These are phyloP conservation scores for Phytophthora tubulina DNA, from an alignment of 352 stramenopile species.

Conservation along the genomic window DNA sequence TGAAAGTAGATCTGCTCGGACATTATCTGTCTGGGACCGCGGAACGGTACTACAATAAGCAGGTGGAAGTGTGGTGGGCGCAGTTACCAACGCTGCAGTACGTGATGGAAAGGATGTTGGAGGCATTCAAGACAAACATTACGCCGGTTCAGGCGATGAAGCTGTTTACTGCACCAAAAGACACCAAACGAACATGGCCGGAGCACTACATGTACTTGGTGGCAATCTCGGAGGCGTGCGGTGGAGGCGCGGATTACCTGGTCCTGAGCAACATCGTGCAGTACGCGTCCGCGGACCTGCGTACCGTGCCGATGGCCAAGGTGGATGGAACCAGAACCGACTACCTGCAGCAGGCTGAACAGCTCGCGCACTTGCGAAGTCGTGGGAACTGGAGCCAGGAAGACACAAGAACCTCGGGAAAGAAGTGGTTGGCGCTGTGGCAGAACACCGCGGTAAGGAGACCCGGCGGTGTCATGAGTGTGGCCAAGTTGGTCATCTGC, in stretches of 20 bases:
- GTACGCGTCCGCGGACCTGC: constrained; percentile 15
- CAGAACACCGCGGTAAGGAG: not conserved
- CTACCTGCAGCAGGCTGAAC: not conserved
- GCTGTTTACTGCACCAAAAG: not conserved
- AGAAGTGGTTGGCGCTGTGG: not conserved
- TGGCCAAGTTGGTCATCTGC: constrained; percentile 1
- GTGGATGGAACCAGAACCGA: not conserved
- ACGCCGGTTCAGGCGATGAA: constrained; percentile 8
- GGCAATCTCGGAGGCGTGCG: not conserved
- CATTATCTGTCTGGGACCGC: not conserved
- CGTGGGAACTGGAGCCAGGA: not conserved
- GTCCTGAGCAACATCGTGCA: constrained; percentile 21
- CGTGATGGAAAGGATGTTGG: constrained; percentile 2
- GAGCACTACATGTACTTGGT: constrained; percentile 9
- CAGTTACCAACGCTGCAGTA: constrained; percentile 3
- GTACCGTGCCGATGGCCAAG: constrained; percentile 11
- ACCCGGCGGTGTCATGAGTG: not conserved
- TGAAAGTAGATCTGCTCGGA: not conserved
- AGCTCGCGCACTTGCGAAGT: constrained; percentile 1
- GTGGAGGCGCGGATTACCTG: not conserved
- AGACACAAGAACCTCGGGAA: not conserved
- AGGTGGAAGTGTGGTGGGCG: not conserved
- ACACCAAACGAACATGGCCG: constrained; percentile 1
- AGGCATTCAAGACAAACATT: constrained; percentile 15
- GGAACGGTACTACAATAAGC: not conserved